Evolutionary conservation across 305 asterid species (phyloP).

Genomic region (Solanum hybrid): DNA sequence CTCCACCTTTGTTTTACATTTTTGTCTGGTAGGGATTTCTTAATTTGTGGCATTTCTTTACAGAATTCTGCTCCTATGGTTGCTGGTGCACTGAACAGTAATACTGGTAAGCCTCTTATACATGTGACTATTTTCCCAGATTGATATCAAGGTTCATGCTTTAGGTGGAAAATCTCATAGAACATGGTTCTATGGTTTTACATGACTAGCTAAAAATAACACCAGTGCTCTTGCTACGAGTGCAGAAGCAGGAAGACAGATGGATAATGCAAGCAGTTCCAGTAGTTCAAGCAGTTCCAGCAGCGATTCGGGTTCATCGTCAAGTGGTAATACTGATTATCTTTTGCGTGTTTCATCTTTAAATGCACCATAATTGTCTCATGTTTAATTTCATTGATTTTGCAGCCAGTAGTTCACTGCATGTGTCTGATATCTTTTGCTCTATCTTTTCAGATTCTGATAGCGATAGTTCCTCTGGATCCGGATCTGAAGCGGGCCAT

Average conservation of each 20-base stretch:
- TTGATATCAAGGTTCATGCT: neutral
- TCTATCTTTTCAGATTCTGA: conserved; percentile 36
- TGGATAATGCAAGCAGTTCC: conserved; percentile 37
- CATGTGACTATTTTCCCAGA: neutral
- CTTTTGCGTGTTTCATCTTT: conserved; percentile 1
- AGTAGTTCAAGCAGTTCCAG: conserved; percentile 72
- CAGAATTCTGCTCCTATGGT: conserved; percentile 5
- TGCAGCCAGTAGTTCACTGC: neutral
- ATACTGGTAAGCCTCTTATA: neutral
- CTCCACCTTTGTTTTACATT: neutral
- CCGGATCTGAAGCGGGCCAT: conserved; percentile 34
- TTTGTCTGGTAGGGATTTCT: neutral
- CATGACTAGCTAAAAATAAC: conserved; percentile 22
- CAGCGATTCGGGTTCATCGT: conserved; percentile 57
- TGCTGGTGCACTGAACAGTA: neutral
- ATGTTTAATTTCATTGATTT: neutral
- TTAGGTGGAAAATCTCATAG: neutral
- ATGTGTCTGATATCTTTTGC: neutral
- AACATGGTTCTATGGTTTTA: neutral
- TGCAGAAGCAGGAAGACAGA: conserved; percentile 29
- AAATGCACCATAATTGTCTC: neutral
- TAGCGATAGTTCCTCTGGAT: conserved; percentile 45
- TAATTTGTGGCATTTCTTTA: neutral
- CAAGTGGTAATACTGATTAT: conserved; percentile 34
- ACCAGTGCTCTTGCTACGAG: conserved; percentile 17